Conservation (phyloP, 2,329 filamentous ascomycete genomes). For the Alternaria hordeiaustralica region DNA sequence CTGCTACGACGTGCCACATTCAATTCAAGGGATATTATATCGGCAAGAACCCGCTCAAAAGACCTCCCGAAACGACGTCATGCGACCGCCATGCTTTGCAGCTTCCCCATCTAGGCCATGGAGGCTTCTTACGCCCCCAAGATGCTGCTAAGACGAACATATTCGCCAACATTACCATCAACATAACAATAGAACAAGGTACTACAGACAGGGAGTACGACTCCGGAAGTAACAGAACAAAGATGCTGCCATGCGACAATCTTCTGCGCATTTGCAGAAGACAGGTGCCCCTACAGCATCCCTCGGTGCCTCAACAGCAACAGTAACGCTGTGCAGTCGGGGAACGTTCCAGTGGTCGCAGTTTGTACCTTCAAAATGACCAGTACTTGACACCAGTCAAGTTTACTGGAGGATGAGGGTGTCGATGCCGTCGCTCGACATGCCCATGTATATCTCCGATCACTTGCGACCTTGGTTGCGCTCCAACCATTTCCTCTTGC, state of each 20-base stretch:
- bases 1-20: not conserved
- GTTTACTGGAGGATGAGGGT: not conserved
- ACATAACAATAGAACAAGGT: conserved; percentile 3
- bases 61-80: not conserved
- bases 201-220: conserved; percentile 1
- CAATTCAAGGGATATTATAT: not conserved
- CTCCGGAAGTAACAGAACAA: not conserved
- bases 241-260: not conserved
- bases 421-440: not conserved
- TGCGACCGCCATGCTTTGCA: conserved; percentile 8
- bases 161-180: not conserved
- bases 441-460: not conserved
- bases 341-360: not conserved
- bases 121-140: conserved; percentile 6
- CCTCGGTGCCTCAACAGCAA: not conserved
- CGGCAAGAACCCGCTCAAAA: not conserved
- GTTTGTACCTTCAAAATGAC: not conserved
- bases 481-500: conserved; percentile 67
- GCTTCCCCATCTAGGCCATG: conserved; percentile 12
- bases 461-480: conserved; percentile 11
- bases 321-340: not conserved
- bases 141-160: not conserved
- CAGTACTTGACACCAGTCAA: not conserved
- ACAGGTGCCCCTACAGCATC: not conserved
- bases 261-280: not conserved